phyloP scores from a whole-genome alignment of 306 rosid genomes.

The cucumber (Cucumis sativus) region DNA sequence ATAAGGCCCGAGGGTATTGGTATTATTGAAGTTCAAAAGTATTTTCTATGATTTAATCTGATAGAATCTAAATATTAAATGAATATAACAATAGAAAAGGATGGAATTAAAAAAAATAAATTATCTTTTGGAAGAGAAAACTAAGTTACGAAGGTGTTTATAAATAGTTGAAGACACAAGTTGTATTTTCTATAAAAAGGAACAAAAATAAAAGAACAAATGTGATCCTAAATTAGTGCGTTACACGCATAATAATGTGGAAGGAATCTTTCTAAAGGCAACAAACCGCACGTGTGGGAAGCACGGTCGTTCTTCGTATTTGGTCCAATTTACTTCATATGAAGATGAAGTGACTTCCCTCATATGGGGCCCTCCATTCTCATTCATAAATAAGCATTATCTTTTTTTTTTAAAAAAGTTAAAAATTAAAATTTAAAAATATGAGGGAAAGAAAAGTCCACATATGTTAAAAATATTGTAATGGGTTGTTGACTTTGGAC shows the following conservation, averaged over 20 bases:
- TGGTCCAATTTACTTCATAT: background rate
- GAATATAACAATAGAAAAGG: background rate
- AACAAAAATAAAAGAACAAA: background rate
- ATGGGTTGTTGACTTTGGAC: slow-evolving; percentile 1
- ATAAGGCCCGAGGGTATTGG: too few relatives aligned
- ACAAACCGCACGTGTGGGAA: background rate
- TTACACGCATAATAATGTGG: background rate
- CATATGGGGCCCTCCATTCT: background rate
- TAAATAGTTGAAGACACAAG: background rate
- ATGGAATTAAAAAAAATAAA: background rate
- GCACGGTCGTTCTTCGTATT: background rate
- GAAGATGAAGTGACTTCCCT: background rate
- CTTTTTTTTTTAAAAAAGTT: too few relatives aligned
- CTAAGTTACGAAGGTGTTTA: background rate
- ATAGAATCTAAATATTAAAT: background rate
- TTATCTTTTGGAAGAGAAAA: background rate
- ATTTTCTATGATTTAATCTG: too few relatives aligned
- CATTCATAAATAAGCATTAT: background rate
- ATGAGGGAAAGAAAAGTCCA: background rate
- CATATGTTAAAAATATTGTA: background rate
- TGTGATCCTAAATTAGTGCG: background rate
- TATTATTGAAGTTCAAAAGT: too few relatives aligned
- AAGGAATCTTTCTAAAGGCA: slow-evolving; percentile 6
- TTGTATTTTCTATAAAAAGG: background rate
- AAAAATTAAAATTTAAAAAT: too few relatives aligned